These are phyloP conservation scores for Penicillium sp. DNA, from an alignment of 2,329 filamentous ascomycete genomes.

Conservation along the genomic window DNA sequence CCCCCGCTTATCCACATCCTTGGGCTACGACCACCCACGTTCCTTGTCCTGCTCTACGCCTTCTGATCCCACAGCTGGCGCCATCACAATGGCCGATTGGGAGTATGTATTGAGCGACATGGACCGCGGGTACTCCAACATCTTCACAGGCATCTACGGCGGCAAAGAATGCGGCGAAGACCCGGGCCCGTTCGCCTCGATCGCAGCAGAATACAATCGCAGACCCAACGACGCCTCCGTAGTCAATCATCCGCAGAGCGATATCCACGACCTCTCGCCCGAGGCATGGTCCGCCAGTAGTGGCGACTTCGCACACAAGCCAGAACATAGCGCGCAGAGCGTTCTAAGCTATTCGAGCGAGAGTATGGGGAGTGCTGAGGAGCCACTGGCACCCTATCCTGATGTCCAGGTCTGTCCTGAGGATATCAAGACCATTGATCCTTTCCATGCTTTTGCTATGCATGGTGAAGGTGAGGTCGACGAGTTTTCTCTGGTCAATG, in stretches of 20 bases:
- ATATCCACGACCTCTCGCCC: slow-evolving; percentile 38
- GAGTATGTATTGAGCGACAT: slow-evolving; percentile 76
- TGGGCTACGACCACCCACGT: slow-evolving; percentile 30
- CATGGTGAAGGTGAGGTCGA: slow-evolving; percentile 34
- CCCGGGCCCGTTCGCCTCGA: slow-evolving; percentile 34
- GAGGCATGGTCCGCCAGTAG: slow-evolving; percentile 40
- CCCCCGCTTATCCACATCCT: slow-evolving; percentile 48
- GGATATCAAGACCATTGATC: slow-evolving; percentile 32
- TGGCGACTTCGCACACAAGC: slow-evolving; percentile 35
- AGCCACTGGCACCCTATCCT: slow-evolving; percentile 27
- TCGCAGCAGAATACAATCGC: slow-evolving; percentile 31
- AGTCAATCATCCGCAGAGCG: slow-evolving; percentile 19
- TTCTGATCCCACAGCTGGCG: slow-evolving; percentile 32
- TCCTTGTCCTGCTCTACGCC: slow-evolving; percentile 46
- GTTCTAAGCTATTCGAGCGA: slow-evolving; percentile 61
- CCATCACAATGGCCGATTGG: slow-evolving; percentile 69
- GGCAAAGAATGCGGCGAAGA: slow-evolving; percentile 41
- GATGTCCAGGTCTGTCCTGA: slow-evolving; percentile 27
- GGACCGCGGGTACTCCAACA: slow-evolving; percentile 74
- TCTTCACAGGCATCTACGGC: slow-evolving; percentile 58
- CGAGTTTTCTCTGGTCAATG: slow-evolving; percentile 30
- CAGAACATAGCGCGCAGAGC: slow-evolving; percentile 46
- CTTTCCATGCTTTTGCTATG: slow-evolving; percentile 39
- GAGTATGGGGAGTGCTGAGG: slow-evolving; percentile 55
- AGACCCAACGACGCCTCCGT: slow-evolving; percentile 24